These are phyloP conservation scores for Xylaria sp. DNA, from an alignment of 2,329 filamentous ascomycete species.

Conservation along the genomic window DNA sequence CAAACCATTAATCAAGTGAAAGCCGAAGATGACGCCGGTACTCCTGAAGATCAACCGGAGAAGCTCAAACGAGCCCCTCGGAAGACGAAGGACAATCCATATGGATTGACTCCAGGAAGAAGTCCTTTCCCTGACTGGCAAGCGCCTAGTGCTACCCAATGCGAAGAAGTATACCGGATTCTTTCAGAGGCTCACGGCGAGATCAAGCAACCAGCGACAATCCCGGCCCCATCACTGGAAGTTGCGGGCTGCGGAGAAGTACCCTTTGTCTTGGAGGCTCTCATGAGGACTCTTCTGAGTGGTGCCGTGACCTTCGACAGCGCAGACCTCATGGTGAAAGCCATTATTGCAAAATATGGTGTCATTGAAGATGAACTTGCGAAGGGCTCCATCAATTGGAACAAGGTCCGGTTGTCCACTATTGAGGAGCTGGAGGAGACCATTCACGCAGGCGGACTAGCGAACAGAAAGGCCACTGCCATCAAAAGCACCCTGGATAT, in stretches of 20 bases:
- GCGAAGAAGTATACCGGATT: constrained; percentile 73
- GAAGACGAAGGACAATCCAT: constrained; percentile 54
- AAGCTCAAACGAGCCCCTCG: constrained; percentile 41
- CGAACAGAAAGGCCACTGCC: constrained; percentile 73
- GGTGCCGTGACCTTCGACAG: constrained; percentile 60
- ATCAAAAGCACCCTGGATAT: constrained; percentile 80
- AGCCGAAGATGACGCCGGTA: not conserved
- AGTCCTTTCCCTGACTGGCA: constrained; percentile 75
- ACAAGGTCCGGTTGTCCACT: constrained; percentile 70
- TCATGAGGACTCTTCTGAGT: constrained; percentile 64
- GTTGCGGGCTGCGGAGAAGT: constrained; percentile 74
- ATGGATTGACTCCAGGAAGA: constrained; percentile 63
- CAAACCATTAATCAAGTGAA: constrained; percentile 21
- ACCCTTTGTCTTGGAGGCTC: constrained; percentile 63
- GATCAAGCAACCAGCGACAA: constrained; percentile 69
- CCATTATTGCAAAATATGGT: constrained; percentile 72
- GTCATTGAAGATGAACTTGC: constrained; percentile 70
- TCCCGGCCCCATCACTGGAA: constrained; percentile 75
- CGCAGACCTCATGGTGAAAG: constrained; percentile 72
- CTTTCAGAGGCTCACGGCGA: constrained; percentile 74
- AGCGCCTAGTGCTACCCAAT: constrained; percentile 74
- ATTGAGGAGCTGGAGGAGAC: constrained; percentile 71
- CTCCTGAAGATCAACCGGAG: constrained; percentile 18
- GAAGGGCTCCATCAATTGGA: constrained; percentile 79
- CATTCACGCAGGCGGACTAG: constrained; percentile 77